phyloP scores from a whole-genome alignment of 306 rosid species.

The Elaeagnus macrophylla region DNA sequence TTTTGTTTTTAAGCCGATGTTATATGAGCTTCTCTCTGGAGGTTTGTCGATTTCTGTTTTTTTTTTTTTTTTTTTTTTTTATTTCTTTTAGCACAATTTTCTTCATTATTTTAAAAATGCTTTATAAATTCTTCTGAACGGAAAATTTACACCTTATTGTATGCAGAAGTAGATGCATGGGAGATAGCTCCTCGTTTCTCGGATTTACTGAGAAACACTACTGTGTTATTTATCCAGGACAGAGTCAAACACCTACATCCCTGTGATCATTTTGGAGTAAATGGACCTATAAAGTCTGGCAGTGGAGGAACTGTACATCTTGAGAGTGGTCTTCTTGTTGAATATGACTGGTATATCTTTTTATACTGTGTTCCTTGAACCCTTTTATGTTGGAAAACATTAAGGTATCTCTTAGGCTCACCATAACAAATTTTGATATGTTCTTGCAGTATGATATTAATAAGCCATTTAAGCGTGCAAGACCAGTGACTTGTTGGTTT shows the following conservation, averaged over 20 bases:
- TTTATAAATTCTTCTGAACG: neutral
- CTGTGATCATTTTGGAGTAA: constrained; percentile 42
- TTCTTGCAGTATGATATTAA: constrained; percentile 8
- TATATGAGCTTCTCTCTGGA: constrained; percentile 94
- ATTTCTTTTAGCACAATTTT: constrained; percentile 6
- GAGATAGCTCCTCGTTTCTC: constrained; percentile 94
- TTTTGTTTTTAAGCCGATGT: constrained; percentile 73
- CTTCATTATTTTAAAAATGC: neutral
- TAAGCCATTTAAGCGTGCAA: constrained; percentile 15
- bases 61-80: constrained; percentile 4
- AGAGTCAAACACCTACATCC: constrained; percentile 63
- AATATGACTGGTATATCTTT: constrained; percentile 81
- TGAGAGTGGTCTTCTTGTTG: constrained; percentile 82
- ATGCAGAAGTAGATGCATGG: constrained; percentile 90
- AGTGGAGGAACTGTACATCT: constrained; percentile 76
- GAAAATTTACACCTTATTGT: constrained; percentile 6
- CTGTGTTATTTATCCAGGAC: constrained; percentile 69
- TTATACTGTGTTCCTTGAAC: constrained; percentile 3
- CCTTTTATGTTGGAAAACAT: constrained; percentile 13
- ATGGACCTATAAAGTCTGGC: constrained; percentile 38
- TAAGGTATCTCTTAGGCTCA: neutral
- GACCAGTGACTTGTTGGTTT: neutral
- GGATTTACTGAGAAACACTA: constrained; percentile 65
- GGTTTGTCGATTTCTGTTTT: constrained; percentile 36
- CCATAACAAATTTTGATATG: constrained; percentile 13